Base-by-base conservation (phyloP, 352 stramenopile species). In the Globisporangium nagaii region DNA sequence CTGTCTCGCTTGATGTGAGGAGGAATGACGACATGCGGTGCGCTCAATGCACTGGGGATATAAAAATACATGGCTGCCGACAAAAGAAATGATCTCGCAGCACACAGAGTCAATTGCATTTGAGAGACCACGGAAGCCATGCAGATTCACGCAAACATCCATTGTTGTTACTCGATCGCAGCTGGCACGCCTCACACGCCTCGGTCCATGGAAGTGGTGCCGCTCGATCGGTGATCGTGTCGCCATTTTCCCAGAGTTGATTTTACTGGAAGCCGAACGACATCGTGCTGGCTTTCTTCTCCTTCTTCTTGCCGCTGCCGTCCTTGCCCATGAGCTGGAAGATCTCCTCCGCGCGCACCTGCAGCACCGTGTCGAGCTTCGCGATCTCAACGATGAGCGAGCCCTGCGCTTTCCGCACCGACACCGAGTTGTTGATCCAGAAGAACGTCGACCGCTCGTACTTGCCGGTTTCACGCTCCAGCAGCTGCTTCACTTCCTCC, bases 381-480 rank as follows among this genome's bases (percentile, higher is more conserved):
- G 74, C 63, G 2, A 88, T 64, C 42, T 53, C 62, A 35, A 74
- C 15, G 27, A 85, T 53, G 6, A 88, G 60, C 37, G 67, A 58
- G 13, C 53, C 54, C 13, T 64, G 57, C 1, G 66, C 71, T 25
- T 70, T 63, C 44, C 72, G 70, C n/a, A 88, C 56, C 8, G 66
- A 69, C 15, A 85, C 72, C 27, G 73, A 83, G 58, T 83, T 85
- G 68, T 76, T 73, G 62, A 88, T 88, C 77, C 77, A 88, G 47
- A 88, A 66, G 39, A 79, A 85, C 47, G 47, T 59, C 45, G 64
- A 62, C 54, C 62, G 58, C 31, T 37, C 51, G 55, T 66, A 85
- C 32, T 75, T 65, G 24, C 46, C 57, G 15, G 40, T 36, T 25
- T 67, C 56, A 3, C 56, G 40, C 9, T 30, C 61, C 27, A 88